These are phyloP conservation scores for Hortaea sp. DNA, from an alignment of 2,329 filamentous ascomycete genomes.

Conservation along the genomic window DNA sequence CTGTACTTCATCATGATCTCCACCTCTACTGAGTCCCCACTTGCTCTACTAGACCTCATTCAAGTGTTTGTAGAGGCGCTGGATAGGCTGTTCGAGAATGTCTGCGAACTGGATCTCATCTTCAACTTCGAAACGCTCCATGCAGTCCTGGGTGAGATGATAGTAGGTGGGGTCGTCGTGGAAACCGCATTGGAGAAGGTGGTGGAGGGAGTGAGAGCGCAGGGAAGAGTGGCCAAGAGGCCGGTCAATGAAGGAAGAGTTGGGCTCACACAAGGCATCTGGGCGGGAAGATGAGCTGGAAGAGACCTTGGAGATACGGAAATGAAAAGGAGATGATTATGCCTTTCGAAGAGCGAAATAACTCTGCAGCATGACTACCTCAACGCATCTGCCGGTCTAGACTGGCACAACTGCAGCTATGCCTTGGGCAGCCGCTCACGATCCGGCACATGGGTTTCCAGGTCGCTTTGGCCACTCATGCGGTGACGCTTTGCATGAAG, in stretches of 20 bases:
- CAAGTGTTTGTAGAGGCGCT: conserved; percentile 96
- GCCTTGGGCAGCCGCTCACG: too few species aligned
- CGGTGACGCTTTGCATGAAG: too few species aligned
- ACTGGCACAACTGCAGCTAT: too few species aligned
- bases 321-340: too few species aligned
- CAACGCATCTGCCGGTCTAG: too few species aligned
- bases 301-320: too few species aligned
- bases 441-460: too few species aligned
- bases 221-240: conserved; percentile 68
- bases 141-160: conserved; percentile 83
- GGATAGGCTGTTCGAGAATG: conserved; percentile 93
- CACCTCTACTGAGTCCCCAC: conserved; percentile 88
- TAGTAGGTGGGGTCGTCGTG: conserved; percentile 87
- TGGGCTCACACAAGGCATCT: conserved; percentile 24
- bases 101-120: conserved; percentile 95
- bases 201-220: conserved; percentile 66
- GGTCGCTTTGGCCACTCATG: too few species aligned
- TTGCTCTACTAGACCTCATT: conserved; percentile 90
- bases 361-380: too few species aligned
- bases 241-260: conserved; percentile 60
- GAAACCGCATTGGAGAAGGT: conserved; percentile 86
- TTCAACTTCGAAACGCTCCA: conserved; percentile 98
- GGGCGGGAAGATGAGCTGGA: conserved; percentile 24
- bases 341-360: too few species aligned
- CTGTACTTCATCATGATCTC: conserved; percentile 98